Percentiles rank a stretch among this genome's conserved stretches.
These are phyloP conservation scores for Xylogone sp. DNA, from an alignment of 2,329 filamentous ascomycete genomes.

Conservation along the genomic window DNA sequence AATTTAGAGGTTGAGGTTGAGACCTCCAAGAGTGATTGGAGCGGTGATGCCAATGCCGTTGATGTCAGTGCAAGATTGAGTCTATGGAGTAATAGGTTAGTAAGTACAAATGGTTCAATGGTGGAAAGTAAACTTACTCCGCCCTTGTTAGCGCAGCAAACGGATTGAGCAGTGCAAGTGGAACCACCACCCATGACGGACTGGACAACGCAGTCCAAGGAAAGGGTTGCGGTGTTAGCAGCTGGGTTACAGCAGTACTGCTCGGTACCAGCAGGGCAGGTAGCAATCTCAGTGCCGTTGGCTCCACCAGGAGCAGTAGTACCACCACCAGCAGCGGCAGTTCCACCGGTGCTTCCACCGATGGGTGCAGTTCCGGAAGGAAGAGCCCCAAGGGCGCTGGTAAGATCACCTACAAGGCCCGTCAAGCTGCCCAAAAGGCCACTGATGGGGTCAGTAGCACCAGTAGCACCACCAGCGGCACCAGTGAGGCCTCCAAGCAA, in stretches of 20 bases:
- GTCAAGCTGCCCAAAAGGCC: neutral
- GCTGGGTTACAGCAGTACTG: constrained; percentile 1
- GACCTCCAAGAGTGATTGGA: neutral
- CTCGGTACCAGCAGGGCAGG: neutral
- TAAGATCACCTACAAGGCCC: neutral
- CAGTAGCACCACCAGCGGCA: neutral
- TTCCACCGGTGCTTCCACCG: neutral
- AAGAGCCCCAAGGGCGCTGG: neutral
- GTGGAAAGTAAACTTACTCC: constrained; percentile 3
- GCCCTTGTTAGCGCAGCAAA: constrained; percentile 2
- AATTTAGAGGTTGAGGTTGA: neutral
- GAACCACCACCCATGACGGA: constrained; percentile 1
- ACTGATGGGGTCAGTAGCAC: neutral
- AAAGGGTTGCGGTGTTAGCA: neutral
- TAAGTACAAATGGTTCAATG: constrained; percentile 51
- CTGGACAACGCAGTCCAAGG: constrained; percentile 1
- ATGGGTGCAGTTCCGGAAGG: neutral
- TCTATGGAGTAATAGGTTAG: constrained; percentile 97
- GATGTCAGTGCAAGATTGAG: constrained; percentile 51
- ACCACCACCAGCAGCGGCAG: neutral
- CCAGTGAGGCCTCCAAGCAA: neutral
- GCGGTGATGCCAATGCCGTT: neutral
- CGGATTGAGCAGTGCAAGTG: constrained; percentile 1
- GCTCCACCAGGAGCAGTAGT: neutral
- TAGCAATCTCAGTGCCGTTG: neutral